Conservation (phyloP, 2,329 filamentous ascomycete species). For the Emergomyces pasteurianus region DNA sequence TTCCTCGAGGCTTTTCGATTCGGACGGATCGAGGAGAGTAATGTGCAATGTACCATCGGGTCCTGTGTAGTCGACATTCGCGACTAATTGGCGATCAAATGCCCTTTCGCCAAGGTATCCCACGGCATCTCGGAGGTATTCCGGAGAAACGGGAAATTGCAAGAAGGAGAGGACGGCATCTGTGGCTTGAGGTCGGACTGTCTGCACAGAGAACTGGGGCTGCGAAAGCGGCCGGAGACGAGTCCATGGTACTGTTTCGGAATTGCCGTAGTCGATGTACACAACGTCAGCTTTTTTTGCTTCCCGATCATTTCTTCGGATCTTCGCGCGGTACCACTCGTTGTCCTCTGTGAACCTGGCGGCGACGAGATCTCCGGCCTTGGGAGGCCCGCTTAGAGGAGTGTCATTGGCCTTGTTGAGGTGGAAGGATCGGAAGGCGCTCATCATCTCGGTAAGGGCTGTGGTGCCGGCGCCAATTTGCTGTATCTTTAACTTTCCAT, state of each 20-base stretch:
- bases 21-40: conserved; percentile 71
- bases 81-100: conserved; percentile 66
- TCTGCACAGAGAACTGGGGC: conserved; percentile 65
- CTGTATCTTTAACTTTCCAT: conserved; percentile 78
- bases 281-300: conserved; percentile 80
- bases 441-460: conserved; percentile 78
- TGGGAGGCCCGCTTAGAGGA: conserved; percentile 62
- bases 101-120: conserved; percentile 63
- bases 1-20: conserved; percentile 51
- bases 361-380: conserved; percentile 82
- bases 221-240: conserved; percentile 70
- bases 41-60: conserved; percentile 76
- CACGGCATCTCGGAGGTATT: conserved; percentile 75
- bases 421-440: conserved; percentile 82
- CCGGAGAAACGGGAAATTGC: conserved; percentile 68
- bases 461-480: conserved; percentile 77
- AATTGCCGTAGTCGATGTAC: conserved; percentile 96
- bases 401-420: conserved; percentile 68
- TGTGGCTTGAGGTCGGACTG: conserved; percentile 73
- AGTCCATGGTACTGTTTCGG: conserved; percentile 75
- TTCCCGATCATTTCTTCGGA: conserved; percentile 85
- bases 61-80: conserved; percentile 75
- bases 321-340: conserved; percentile 86
- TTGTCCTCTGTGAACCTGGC: conserved; percentile 82
- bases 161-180: conserved; percentile 82